Evolutionary conservation across 495 filamentous ascomycete genomes (phyloP), one percentile per base, ranked within the genome.

Genomic region (Pyronema omphalodes): DNA sequence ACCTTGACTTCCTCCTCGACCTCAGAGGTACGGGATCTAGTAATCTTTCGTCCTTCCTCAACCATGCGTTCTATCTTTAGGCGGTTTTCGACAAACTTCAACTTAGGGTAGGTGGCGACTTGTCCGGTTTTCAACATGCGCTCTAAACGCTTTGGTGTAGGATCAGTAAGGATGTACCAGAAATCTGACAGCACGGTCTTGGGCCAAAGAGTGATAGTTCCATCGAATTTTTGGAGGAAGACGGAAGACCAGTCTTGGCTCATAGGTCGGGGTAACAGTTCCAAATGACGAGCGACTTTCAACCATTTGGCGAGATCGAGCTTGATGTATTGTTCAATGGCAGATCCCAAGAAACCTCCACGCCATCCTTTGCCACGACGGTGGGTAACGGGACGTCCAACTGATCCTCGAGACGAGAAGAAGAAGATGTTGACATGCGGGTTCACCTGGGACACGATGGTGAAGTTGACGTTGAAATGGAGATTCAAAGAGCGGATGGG

Each of bases 371-470:
- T 83, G 6, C 91, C 91, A 55, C 78, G 81, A 44, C 91, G 83
- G 67, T 98, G 91, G 0, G 91, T 95, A 36, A 98, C 91, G 23
- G 91, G 91, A 19, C 84, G 79, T 35, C 91, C 91, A 41, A 96
- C 87, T 0, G 82, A 79, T 11, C 91, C 91, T 37, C 93, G 78
- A 3, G 87, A 88, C 34, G 83, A 89, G 72, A 96, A 98, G 73
- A 98, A 95, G 74, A 98, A 96, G 14, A 95, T 77, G 60, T 93
- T 95, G 68, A 98, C 84, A 65, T 96, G 91, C 1, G 93, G 91
- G 65, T 98, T 98, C 34, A 95, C 89, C 68, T 98, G 91, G 52
- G 78, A 84, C 65, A 98, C 91, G 58, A 98, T 88, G 53, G 83
- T 84, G 68, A 96, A 98, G 58, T 88, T 93, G 61, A 96, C 93